Evolutionary conservation across 192 early-diverging fungal species (phyloP).

Genomic region (Coemansia sp.): DNA sequence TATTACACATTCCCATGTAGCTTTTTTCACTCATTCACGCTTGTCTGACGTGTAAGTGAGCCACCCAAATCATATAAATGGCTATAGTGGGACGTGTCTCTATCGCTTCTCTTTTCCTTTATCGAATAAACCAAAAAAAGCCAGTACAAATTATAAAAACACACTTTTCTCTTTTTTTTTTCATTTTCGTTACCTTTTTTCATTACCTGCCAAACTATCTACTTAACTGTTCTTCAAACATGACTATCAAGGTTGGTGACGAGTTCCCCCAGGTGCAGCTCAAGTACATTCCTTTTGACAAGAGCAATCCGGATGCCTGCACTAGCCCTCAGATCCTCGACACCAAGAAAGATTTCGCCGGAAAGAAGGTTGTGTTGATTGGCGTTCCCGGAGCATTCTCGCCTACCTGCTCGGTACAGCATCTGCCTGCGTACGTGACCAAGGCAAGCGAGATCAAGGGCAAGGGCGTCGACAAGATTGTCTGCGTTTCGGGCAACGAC

Average conservation of each 20-base stretch:
- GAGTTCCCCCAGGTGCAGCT: constrained; percentile 59
- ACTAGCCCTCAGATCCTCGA: constrained; percentile 30
- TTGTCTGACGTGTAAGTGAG: not conserved
- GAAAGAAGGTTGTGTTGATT: constrained; percentile 46
- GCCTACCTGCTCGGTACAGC: constrained; percentile 42
- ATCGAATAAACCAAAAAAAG: too few species aligned
- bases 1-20: not conserved
- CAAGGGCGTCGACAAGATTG: constrained; percentile 49
- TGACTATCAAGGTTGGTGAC: constrained; percentile 55
- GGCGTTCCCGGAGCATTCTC: constrained; percentile 46
- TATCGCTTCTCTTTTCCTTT: not conserved
- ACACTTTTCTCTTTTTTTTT: constrained; percentile 2
- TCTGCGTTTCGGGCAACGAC: constrained; percentile 49
- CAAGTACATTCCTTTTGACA: constrained; percentile 58
- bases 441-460: constrained; percentile 31
- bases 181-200: not conserved
- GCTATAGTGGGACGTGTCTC: not conserved
- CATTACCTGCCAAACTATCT: too few species aligned
- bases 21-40: not conserved
- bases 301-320: constrained; percentile 53
- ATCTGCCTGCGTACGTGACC: constrained; percentile 34
- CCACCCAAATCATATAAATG: not conserved
- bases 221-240: constrained; percentile 9
- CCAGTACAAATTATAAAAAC: too few species aligned
- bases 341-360: constrained; percentile 47